Evolutionary conservation across 2,329 filamentous ascomycete genomes (phyloP), one percentile per base, ranked within the genome.

Genomic region (Knufia fluminis): DNA sequence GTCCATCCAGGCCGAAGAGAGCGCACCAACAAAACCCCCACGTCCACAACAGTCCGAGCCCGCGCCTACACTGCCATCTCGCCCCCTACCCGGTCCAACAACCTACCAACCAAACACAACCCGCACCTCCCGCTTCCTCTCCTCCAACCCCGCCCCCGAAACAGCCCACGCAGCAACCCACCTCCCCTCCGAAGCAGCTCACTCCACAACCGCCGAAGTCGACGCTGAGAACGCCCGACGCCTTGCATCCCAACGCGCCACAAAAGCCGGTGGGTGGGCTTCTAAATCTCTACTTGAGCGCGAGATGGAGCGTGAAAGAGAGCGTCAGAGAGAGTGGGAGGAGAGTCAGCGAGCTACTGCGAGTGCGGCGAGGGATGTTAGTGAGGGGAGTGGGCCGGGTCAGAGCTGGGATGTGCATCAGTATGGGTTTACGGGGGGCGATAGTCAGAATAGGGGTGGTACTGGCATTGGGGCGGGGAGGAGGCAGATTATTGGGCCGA

Each of bases 281-380:
- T 75, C 72, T n/a, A 81, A 79, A 59, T 79, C 77, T 2, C 69
- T 83, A 1, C 69, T 83, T 2, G 79, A 82, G 59, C 74, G 79
- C 6, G 80, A 83, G 56, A 83, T 82, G 80, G 79, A 83, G 61
- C 75, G 77, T 17, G 80, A 83, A 60, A 73, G 79, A 14, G 77
- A 81, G 59, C 71, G 79, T 41, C 80, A 83, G 60, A 69, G 72
- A 32, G 80, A 83, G 53, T 83, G 80, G 80, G 79, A 83, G 60
- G 75, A 80, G 39, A 68, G 68, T 17, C 80, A 83, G 60, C 70
- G 76, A 46, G 70, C 67, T 14, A 68, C 71, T 1, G 66, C 70
- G 47, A 68, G 68, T 26, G 72, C 72, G 1, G 69, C 71, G 1
- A 70, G 69, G 10, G 66, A 68, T 49, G 63, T 69, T 6, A 71